These are phyloP conservation scores for Hypoxylon cercidicola DNA, from an alignment of 495 filamentous ascomycete species.

Conservation along the genomic window DNA sequence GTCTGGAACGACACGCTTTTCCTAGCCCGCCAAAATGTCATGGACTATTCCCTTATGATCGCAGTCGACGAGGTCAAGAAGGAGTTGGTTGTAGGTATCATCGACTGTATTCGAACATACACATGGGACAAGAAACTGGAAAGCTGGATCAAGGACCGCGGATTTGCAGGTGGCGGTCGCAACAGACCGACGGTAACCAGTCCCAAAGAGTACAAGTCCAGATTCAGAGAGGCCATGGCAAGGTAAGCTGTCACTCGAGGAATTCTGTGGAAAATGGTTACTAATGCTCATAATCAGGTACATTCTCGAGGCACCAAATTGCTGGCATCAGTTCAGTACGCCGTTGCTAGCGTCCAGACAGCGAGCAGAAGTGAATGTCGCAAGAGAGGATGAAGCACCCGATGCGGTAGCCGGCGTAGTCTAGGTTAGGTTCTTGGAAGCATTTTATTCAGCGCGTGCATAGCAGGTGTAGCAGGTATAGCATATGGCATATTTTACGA, in stretches of 20 bases:
- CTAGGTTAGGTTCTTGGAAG: background rate
- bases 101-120: constrained; percentile 98
- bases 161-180: constrained; percentile 83
- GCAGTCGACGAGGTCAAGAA: constrained; percentile 90
- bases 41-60: constrained; percentile 99
- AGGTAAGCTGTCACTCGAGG: constrained; percentile 72
- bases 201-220: constrained; percentile 95
- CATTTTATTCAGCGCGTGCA: constrained; percentile 1
- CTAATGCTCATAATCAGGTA: constrained; percentile 48
- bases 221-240: constrained; percentile 96
- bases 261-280: background rate
- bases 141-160: constrained; percentile 97
- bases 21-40: constrained; percentile 89
- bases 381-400: constrained; percentile 23
- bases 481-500: constrained; percentile 17
- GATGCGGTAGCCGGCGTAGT: constrained; percentile 10
- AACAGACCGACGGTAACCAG: constrained; percentile 96
- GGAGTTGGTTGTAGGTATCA: constrained; percentile 96
- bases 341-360: constrained; percentile 25
- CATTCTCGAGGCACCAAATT: constrained; percentile 61
- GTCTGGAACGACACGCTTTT: constrained; percentile 98
- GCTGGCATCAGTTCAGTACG: constrained; percentile 57
- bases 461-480: background rate
- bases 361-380: constrained; percentile 24
- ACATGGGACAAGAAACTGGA: constrained; percentile 99